A percentile compares a stretch with the other conserved stretches of the same genome.
Conservation (phyloP, 2,329 filamentous ascomycete genomes). For the Trichoderma gracile region DNA sequence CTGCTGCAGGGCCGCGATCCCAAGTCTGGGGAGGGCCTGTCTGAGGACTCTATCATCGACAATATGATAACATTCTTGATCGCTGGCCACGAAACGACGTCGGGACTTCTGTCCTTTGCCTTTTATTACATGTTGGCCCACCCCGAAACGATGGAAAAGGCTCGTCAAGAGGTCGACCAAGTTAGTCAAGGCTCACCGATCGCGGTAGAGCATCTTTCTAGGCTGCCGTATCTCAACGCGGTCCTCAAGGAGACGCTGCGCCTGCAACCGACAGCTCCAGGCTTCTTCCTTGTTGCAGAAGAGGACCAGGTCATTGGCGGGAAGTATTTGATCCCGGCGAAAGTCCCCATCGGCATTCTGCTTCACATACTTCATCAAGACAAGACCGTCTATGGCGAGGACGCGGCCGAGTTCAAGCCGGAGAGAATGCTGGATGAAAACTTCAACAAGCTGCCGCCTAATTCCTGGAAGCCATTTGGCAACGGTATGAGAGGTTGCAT, state of each 20-base stretch:
- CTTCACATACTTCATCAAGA: conserved; percentile 56
- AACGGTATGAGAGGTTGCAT: conserved; percentile 56
- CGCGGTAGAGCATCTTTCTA: conserved; percentile 58
- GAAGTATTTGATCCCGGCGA: conserved; percentile 53
- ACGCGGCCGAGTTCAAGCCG: conserved; percentile 59
- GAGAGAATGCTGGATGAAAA: conserved; percentile 62
- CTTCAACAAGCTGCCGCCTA: conserved; percentile 43
- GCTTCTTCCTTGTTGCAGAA: conserved; percentile 35
- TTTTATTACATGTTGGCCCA: conserved; percentile 62
- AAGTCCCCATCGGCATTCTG: conserved; percentile 47
- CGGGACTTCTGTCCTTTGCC: conserved; percentile 61
- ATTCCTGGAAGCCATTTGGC: conserved; percentile 55
- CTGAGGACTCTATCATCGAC: conserved; percentile 60
- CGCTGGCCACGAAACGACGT: conserved; percentile 66
- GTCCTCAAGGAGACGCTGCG: conserved; percentile 57
- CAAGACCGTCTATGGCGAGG: conserved; percentile 56
- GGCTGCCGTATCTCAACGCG: conserved; percentile 64
- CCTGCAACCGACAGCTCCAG: conserved; percentile 34
- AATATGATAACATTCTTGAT: conserved; percentile 72
- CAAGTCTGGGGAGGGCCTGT: conserved; percentile 56
- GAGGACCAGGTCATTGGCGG: conserved; percentile 51
- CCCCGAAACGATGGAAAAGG: conserved; percentile 55
- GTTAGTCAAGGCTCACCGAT: conserved; percentile 59
- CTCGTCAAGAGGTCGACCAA: conserved; percentile 62
- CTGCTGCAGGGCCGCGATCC: conserved; percentile 6